Base-by-base conservation (phyloP, 2,329 filamentous ascomycete species). In the Alternaria arborescens region DNA sequence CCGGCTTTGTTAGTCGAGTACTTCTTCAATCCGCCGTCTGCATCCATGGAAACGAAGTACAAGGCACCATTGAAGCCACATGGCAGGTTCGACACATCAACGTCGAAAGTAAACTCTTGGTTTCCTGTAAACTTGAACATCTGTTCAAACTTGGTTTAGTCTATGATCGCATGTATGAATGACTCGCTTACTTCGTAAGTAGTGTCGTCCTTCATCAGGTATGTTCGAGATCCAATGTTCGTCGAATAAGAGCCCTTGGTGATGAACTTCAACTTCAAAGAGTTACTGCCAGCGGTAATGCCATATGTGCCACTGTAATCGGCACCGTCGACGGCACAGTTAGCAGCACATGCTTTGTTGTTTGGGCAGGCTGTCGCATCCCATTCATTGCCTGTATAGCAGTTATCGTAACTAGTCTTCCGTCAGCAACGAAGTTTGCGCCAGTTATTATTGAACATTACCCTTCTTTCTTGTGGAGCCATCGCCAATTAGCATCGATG, bases 41-140 rank as follows among this genome's bases (percentile, higher is more conserved):
- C 79, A 16, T 85, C 82, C 87, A 90, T 90, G 62, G 83, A 79
- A 5, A 85, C 80, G 46, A 90, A 75, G 60, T 75, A 76, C 22
- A 74, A 50, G 6, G 74, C 75, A 40, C 89, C 89, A 73, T 92
- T 91, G 55, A 92, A 79, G 51, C 89, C 90, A 69, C 90, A 92
- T 48, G 85, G 85, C n/a, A 90, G 78, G 59, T 84, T 83, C 18
- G 88, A 90, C 20, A 90, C 64, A 50, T 79, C 77, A 1, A 79
- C 76, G 52, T 79, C 77, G 41, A 79, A 79, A 8, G 70, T 74
- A 60, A 79, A 79, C 61, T 79, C 77, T 89, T 89, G 68, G 41
- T 78, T 74, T 20, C 74, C 72, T 24, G 74, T 69, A 20, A 79
- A 69, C 52, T 77, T 78, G 70, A 77, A 79, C 64, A 75, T 72